These are phyloP conservation scores for Penicillium occitanis DNA, from an alignment of 2,329 filamentous ascomycete genomes.

Conservation along the genomic window DNA sequence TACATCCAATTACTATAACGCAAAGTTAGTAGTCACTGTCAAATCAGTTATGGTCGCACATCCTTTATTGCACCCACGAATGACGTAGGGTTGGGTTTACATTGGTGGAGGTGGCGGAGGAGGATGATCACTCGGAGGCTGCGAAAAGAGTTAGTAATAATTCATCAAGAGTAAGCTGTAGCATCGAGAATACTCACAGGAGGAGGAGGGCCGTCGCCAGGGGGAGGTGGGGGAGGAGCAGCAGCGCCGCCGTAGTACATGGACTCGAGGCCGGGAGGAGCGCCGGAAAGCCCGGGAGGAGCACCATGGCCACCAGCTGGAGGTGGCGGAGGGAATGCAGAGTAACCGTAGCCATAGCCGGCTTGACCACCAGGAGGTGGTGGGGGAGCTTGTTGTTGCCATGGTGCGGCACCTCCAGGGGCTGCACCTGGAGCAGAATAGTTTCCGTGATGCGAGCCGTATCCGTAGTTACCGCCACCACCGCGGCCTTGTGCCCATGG, in stretches of 20 bases:
- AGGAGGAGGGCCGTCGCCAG: constrained; percentile 44
- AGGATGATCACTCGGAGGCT: constrained; percentile 56
- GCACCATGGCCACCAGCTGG: constrained; percentile 51
- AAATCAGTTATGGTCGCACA: constrained; percentile 6
- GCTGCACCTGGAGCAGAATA: constrained; percentile 48
- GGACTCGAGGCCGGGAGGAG: constrained; percentile 44
- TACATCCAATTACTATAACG: neutral
- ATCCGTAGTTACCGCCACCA: constrained; percentile 47
- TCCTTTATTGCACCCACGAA: constrained; percentile 2
- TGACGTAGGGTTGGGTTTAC: constrained; percentile 21
- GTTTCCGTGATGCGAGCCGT: constrained; percentile 38
- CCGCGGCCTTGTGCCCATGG: constrained; percentile 46
- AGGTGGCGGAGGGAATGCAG: constrained; percentile 46
- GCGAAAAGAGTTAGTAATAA: constrained; percentile 26
- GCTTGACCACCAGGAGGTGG: constrained; percentile 42
- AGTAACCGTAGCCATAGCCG: constrained; percentile 60
- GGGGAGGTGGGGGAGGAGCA: constrained; percentile 43
- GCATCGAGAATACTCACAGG: constrained; percentile 34
- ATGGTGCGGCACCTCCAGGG: constrained; percentile 57
- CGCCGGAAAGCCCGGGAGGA: constrained; percentile 48
- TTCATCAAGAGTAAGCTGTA: constrained; percentile 7
- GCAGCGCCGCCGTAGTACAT: constrained; percentile 41
- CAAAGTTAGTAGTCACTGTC: constrained; percentile 19
- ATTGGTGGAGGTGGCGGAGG: constrained; percentile 62
- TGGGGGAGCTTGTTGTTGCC: constrained; percentile 54